Evolutionary conservation across 208 protist species (phyloP), one percentile per base, ranked within the genome.

Genomic region (Perkinsela sp.): DNA sequence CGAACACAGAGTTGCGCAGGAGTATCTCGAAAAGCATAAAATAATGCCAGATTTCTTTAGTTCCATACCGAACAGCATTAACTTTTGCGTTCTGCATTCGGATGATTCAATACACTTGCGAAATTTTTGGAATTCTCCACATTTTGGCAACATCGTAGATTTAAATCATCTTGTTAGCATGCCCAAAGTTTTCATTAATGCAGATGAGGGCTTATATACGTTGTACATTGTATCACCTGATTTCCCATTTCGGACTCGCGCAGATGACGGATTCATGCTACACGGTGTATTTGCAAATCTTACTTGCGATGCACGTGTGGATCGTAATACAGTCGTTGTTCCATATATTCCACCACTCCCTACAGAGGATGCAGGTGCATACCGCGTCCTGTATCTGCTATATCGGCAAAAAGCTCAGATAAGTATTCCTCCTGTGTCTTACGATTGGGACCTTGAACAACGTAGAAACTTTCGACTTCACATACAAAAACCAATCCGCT

Each of bases 91-190:
- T 32, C 83, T 90, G 22, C 75, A 75, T 31, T 77, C 82, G 1
- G 82, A 78, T 69, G 81, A 77, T 6, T 67, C 71, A 32, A 72
- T 90, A 67, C 83, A 68, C 0, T 67, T 32, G 6, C 81, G 78
- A 57, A 92, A 90, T 68, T 92, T 92, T 75, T 90, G 85, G 87
- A 87, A 87, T 73, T 90, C 87, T 0, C 74, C 85, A 15, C 87
- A 92, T 74, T 88, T 80, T 70, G 87, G 87, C 40, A 92, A 92
- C 74, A 90, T 89, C 75, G 85, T 92, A 66, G 83, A 89, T 67
- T 76, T 92, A 0, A 77, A 76, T n/a, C 82, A 92, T 22, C 48
- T 92, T 48, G 84, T 90, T 72, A 77, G 87, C 69, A 72, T 82
- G 16, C 87, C 87, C 1, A 79, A 79, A 32, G 76, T 92, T 31